Percentiles rank a stretch among this genome's conserved stretches.
phyloP scores from a whole-genome alignment of 2,329 filamentous ascomycete genomes.

The Neofusicoccum cordaticola region DNA sequence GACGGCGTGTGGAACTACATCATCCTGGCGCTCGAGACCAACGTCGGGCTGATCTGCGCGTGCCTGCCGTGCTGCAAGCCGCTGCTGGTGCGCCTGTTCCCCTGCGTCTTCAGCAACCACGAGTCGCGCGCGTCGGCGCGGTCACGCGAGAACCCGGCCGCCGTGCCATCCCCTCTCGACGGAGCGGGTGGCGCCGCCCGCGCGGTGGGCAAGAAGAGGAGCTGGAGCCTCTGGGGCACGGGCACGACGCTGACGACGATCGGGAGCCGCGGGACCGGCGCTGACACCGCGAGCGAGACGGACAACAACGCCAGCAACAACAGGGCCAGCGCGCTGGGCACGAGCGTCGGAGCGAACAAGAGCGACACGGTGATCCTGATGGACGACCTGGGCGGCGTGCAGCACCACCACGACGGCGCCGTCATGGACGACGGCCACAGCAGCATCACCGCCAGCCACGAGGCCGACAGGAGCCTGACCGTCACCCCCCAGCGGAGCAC shows the following conservation, averaged over 20 bases:
- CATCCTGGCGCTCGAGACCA: constrained; percentile 29
- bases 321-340: not conserved
- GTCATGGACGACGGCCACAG: not conserved
- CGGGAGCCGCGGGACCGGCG: no score
- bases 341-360: not conserved
- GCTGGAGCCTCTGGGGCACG: not conserved
- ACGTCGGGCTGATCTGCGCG: constrained; percentile 31
- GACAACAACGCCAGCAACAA: not conserved
- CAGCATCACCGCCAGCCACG: not conserved
- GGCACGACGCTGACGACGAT: not conserved
- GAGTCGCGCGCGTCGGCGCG: not conserved
- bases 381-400: not conserved
- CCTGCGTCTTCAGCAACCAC: constrained; percentile 29
- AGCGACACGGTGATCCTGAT: constrained; percentile 5
- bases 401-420: not conserved
- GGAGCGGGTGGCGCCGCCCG: no score
- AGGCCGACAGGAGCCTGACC: not conserved
- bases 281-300: not conserved
- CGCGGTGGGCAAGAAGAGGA: not conserved
- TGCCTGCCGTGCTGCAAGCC: constrained; percentile 34
- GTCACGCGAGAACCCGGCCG: no score
- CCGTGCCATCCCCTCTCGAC: no score
- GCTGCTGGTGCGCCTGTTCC: constrained; percentile 45
- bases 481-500: not conserved
- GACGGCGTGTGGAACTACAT: constrained; percentile 28